phyloP scores from a whole-genome alignment of 2,329 filamentous ascomycete genomes.

The Fonsecaea monophora region DNA sequence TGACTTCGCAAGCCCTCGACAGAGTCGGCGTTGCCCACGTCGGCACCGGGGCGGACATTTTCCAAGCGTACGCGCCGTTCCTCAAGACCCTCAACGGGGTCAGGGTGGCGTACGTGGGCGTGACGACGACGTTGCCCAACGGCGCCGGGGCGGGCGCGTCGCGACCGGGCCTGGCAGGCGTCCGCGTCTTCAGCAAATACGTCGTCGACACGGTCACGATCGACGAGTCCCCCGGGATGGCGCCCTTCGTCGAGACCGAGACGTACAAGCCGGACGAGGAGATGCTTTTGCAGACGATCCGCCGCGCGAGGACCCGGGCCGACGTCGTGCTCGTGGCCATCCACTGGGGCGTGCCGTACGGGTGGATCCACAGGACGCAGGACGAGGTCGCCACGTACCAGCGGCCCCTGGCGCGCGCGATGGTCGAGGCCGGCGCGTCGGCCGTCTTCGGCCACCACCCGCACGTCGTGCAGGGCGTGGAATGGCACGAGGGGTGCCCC shows the following conservation, averaged over 20 bases:
- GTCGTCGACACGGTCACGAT: constrained; percentile 21
- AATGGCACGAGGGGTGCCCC: constrained; percentile 15
- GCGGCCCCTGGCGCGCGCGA: constrained; percentile 18
- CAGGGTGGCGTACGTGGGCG: constrained; percentile 21
- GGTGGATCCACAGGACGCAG: constrained; percentile 17
- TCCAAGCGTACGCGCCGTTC: constrained; percentile 16
- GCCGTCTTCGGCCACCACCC: constrained; percentile 27
- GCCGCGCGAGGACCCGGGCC: constrained; percentile 17
- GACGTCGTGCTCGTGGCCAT: constrained; percentile 24
- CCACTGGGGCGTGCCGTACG: constrained; percentile 23
- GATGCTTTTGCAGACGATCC: constrained; percentile 18
- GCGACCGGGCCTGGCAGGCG: constrained; percentile 19
- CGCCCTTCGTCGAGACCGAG: constrained; percentile 18
- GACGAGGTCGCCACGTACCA: constrained; percentile 27
- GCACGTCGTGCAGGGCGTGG: constrained; percentile 24
- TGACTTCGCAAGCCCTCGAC: constrained; percentile 11
- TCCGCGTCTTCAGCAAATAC: constrained; percentile 27
- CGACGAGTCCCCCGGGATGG: constrained; percentile 23
- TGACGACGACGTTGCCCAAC: constrained; percentile 24
- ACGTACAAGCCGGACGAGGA: constrained; percentile 27
- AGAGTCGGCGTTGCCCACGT: constrained; percentile 16
- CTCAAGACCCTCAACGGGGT: constrained; percentile 8
- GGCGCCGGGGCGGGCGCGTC: constrained; percentile 13
- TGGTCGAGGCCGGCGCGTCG: constrained; percentile 22
- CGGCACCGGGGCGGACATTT: constrained; percentile 7